These are phyloP conservation scores for Curvularia spicifera DNA, from an alignment of 2,329 filamentous ascomycete genomes.

Conservation along the genomic window DNA sequence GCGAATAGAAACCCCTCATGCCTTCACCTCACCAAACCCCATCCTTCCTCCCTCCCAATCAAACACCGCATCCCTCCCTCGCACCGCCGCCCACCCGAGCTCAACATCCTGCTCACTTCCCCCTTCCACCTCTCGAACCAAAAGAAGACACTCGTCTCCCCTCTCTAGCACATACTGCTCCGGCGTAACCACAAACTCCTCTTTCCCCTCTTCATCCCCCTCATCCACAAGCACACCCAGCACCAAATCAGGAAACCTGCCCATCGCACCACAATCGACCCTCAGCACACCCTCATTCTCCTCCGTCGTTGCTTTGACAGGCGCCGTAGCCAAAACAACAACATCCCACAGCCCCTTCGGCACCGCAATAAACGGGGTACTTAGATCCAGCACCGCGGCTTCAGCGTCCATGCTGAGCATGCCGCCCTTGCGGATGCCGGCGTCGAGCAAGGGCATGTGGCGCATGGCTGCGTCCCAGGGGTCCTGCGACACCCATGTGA, in stretches of 20 bases:
- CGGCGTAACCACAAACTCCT: conserved; percentile 21
- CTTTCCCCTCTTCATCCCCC: conserved; percentile 3
- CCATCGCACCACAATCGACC: conserved; percentile 21
- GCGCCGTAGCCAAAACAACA: conserved; percentile 21
- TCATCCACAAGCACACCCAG: conserved; percentile 15
- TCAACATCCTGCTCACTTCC: neutral
- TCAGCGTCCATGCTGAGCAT: conserved; percentile 19
- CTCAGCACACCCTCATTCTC: conserved; percentile 4
- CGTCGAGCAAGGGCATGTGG: conserved; percentile 14
- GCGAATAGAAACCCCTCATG: neutral
- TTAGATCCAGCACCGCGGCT: conserved; percentile 17
- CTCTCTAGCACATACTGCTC: conserved; percentile 25
- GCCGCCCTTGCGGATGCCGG: conserved; percentile 26
- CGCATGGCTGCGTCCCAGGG: neutral
- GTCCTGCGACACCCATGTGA: conserved; percentile 5
- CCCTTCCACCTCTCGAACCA: conserved; percentile 18
- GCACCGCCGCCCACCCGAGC: conserved; percentile 30
- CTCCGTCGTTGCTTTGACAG: neutral
- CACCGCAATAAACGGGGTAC: conserved; percentile 22
- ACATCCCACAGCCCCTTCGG: conserved; percentile 25
- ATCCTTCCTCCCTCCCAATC: conserved; percentile 21
- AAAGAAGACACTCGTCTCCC: conserved; percentile 20
- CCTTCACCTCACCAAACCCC: conserved; percentile 12
- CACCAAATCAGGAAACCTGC: conserved; percentile 25
- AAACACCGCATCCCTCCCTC: conserved; percentile 24